Conservation (phyloP, 2,329 filamentous ascomycete genomes). For the Hirsutella thompsonii region DNA sequence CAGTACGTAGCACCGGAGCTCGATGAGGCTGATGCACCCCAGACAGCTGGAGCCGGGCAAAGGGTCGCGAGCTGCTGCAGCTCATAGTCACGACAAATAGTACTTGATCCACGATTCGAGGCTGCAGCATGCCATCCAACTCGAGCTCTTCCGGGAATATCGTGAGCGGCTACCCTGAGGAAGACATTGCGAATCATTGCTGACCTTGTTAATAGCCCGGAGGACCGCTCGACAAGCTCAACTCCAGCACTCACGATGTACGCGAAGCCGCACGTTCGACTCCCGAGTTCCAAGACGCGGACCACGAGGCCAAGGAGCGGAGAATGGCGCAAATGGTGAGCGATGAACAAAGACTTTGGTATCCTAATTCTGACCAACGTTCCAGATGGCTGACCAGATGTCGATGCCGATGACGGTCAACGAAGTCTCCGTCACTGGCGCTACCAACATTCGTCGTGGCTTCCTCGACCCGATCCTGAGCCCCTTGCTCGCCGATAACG, state of each 20-base stretch:
- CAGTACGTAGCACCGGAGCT: too few relatives aligned
- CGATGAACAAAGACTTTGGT: not conserved
- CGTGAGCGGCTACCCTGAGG: constrained; percentile 11
- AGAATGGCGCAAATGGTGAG: constrained; percentile 24
- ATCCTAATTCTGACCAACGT: constrained; percentile 8
- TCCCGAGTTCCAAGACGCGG: constrained; percentile 19
- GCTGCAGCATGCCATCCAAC: constrained; percentile 20
- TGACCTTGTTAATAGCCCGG: constrained; percentile 14
- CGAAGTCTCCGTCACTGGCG: constrained; percentile 72
- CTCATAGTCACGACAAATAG: not conserved
- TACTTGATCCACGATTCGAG: not conserved
- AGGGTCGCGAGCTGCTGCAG: not conserved
- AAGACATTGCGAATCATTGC: not conserved
- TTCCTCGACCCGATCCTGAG: constrained; percentile 76
- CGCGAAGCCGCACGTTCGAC: constrained; percentile 25
- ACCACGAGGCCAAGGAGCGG: constrained; percentile 26
- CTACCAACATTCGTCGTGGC: constrained; percentile 64
- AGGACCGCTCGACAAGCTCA: constrained; percentile 26
- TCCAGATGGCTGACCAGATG: constrained; percentile 52
- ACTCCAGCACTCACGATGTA: constrained; percentile 22
- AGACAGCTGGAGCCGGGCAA: not conserved
- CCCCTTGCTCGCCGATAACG: constrained; percentile 59
- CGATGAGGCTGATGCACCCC: not conserved
- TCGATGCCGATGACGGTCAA: constrained; percentile 81
- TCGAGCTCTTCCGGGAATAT: constrained; percentile 14